Evolutionary conservation across 2,329 filamentous ascomycete genomes (phyloP), one percentile per base, ranked within the genome.

Genomic region (Aspergillus pseudonomiae): DNA sequence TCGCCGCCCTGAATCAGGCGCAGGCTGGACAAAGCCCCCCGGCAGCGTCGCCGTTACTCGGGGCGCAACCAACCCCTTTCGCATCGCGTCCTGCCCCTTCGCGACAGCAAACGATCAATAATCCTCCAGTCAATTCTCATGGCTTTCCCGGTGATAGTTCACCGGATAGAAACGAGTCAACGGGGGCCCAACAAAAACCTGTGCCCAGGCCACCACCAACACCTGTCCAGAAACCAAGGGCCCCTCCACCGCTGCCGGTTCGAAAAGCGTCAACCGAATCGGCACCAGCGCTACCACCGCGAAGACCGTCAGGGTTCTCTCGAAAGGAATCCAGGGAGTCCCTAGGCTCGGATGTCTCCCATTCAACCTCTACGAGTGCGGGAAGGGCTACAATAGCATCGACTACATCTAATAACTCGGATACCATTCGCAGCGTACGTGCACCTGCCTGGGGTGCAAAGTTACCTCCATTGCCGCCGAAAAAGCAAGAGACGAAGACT

Each of bases 361-460:
- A 83, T 11, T 86, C 85, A 14, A 81, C 80, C 0, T 64, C 70
- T 45, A 56, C 79, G 43, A 80, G 79, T 57, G 77, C 80, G 28
- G 80, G 75, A 41, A 75, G 75, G 30, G 78, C 73, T 32, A 66
- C 70, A 59, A 75, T 71, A n/a, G 75, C 75, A 55, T 72, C 72
- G 62, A 73, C 70, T 41, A 71, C 73, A 36, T 74, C 72, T 63
- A 57, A 73, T 30, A 69, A 75, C 26, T 68, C 74, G 61, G 66
- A 69, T 43, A 68, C 74, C 28, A 74, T 76, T 62, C 76, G 79
- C n/a, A 61, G 46, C 50, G 75, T 85, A 55, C 82, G 82, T 69
- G 84, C 86, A 6, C 87, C 87, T 11, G 82, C 83, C 54, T 89
- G 83, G 76, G 85, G 86, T 56, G 74, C 81, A 16, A 80, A 82